Evolutionary conservation across 169 alveolate genomes (phyloP).

Genomic region (Theileria annulata): DNA sequence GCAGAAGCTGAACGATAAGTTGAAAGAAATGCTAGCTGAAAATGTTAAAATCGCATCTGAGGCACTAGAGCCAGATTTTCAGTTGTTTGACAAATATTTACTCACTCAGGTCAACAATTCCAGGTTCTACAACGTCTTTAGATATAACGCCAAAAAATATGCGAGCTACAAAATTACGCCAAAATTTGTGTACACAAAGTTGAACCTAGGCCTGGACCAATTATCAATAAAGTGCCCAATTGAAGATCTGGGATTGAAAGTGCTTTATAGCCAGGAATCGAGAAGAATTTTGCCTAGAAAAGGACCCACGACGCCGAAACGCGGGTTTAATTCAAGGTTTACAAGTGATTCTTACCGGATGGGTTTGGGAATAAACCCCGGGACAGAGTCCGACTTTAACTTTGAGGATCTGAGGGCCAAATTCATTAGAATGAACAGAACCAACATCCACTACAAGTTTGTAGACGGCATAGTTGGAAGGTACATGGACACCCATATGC

Average conservation of each 20-base stretch:
- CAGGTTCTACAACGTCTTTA: slow-evolving; percentile 8
- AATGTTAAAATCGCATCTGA: background rate
- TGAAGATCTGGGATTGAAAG: background rate
- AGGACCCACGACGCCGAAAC: background rate
- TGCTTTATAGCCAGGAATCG: background rate
- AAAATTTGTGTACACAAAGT: background rate
- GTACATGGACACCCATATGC: background rate
- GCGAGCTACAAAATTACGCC: background rate
- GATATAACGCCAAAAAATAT: slow-evolving; percentile 9
- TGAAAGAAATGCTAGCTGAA: background rate
- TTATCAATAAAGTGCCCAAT: background rate
- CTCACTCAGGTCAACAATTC: background rate
- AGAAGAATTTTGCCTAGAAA: background rate
- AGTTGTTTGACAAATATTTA: background rate
- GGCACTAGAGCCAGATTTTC: background rate
- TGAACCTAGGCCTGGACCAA: background rate
- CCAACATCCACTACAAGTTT: background rate
- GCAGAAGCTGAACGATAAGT: background rate
- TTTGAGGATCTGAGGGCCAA: background rate
- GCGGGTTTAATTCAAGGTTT: background rate
- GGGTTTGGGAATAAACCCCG: background rate
- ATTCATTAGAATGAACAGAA: background rate
- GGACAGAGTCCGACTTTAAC: background rate
- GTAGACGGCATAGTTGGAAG: background rate
- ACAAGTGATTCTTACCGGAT: background rate